A percentile compares a stretch with the other conserved stretches of the same genome.
Conservation (phyloP, 208 protist genomes). For the Plasmodiophora brassicae region DNA sequence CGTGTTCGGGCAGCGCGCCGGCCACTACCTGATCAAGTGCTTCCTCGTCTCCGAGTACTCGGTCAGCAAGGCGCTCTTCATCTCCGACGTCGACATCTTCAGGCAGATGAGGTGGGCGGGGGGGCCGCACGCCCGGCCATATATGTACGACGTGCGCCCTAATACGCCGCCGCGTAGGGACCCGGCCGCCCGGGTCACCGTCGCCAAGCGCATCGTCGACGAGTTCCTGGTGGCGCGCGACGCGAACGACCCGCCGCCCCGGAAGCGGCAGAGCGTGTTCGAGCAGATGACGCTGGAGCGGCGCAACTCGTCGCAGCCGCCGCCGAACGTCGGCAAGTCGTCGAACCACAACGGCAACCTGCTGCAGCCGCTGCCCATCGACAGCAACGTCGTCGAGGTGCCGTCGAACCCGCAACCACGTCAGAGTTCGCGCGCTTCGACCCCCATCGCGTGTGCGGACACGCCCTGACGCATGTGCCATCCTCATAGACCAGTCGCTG, state of each 20-base stretch:
- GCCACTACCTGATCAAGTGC: slow-evolving; percentile 45
- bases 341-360: too few species aligned
- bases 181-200: background rate
- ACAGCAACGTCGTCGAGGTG: too few species aligned
- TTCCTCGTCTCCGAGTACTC: slow-evolving; percentile 42
- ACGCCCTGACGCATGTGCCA: too few species aligned
- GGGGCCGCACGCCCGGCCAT: background rate
- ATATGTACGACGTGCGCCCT: background rate
- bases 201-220: background rate
- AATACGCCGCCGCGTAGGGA: too few species aligned
- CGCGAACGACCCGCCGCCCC: background rate
- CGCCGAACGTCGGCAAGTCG: too few species aligned
- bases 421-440: too few species aligned
- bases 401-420: too few species aligned
- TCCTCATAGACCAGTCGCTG: too few species aligned
- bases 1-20: slow-evolving; percentile 32
- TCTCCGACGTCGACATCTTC: slow-evolving; percentile 29
- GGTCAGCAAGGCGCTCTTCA: slow-evolving; percentile 38
- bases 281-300: too few species aligned
- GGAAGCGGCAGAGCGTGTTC: background rate
- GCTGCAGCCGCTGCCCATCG: too few species aligned
- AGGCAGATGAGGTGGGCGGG: slow-evolving; percentile 1
- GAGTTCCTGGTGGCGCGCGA: background rate
- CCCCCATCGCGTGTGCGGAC: too few species aligned
- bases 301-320: too few species aligned